Evolutionary conservation across 352 stramenopile genomes (phyloP), one percentile per base, ranked within the genome.

Genomic region (Globisporangium solare): DNA sequence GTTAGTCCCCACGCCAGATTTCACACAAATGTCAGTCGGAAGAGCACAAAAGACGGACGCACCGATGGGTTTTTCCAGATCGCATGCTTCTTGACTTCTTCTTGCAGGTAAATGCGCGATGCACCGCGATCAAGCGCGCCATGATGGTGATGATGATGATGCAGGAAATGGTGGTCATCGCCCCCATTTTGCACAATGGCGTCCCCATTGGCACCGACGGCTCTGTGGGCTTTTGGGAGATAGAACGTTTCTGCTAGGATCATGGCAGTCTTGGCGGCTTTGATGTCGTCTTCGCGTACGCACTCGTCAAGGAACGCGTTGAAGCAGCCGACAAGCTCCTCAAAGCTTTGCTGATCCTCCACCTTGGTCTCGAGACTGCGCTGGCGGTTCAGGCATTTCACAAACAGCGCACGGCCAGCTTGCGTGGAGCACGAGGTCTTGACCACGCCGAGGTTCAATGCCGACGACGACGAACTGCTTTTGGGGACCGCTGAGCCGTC

Each of bases 161-260:
- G 32, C 35, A 17, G 20, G 45, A 47, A 41, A 31, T 61, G 56
- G 21, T 68, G 60, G 18, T 61, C 48, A 35, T 61, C 47, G 21
- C 3, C 8, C 22, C 21, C 22, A 7, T 17, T 21, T 52, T 49
- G 39, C 12, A 42, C 43, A 48, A 49, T 48, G 13, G n/a, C 22
- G 40, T 37, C 20, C 27, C 27, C 27, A 35, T 35, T 35, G 6
- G 6, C 27, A 35, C 7, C 10, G 27, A 32, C 49, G 66, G 32
- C 21, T 43, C 15, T 24, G 50, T 12, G 63, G 56, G 20, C 15
- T 47, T 53, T 67, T 12, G 68, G 60, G 1, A 74, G 50, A 45
- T 92, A 94, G 47, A 94, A 94, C 2, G 84, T 94, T 48, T 92
- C 84, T 1, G 84, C 79, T 22, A 94, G 69, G 40, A 94, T 94